Evolutionary conservation across 2,329 filamentous ascomycete species (phyloP).

Genomic region (Botrytis aclada): DNA sequence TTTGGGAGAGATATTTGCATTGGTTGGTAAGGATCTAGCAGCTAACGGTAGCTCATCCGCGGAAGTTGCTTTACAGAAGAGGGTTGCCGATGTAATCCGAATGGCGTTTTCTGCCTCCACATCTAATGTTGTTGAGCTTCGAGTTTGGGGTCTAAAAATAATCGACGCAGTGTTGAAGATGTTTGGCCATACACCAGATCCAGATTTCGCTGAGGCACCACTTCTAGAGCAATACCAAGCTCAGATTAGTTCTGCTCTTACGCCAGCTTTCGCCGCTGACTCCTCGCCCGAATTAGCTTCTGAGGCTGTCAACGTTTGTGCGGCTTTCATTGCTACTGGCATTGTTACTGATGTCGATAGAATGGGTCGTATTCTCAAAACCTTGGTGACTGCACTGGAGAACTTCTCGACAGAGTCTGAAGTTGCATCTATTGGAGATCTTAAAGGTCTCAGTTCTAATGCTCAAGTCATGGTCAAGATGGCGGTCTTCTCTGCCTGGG

Average conservation of each 20-base stretch:
- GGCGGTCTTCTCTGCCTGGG: slow-evolving; percentile 95
- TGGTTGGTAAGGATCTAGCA: slow-evolving; percentile 75
- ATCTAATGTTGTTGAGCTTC: slow-evolving; percentile 82
- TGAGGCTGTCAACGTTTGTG: slow-evolving; percentile 94
- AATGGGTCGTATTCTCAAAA: slow-evolving; percentile 98
- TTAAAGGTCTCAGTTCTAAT: slow-evolving; percentile 90
- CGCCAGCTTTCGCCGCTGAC: slow-evolving; percentile 91
- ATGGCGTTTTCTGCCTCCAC: slow-evolving; percentile 98
- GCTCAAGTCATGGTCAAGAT: slow-evolving; percentile 98
- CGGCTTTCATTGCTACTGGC: slow-evolving; percentile 94
- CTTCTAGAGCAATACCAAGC: slow-evolving; percentile 97
- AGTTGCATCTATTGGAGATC: slow-evolving; percentile 83
- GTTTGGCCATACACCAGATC: slow-evolving; percentile 93
- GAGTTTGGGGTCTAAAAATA: slow-evolving; percentile 89
- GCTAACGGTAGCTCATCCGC: slow-evolving; percentile 76
- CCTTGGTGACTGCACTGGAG: slow-evolving; percentile 84
- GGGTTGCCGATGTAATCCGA: slow-evolving; percentile 86
- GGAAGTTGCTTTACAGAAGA: slow-evolving; percentile 74
- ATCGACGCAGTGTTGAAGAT: slow-evolving; percentile 92
- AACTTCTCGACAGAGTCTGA: slow-evolving; percentile 83
- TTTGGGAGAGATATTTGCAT: slow-evolving; percentile 74
- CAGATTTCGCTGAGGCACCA: slow-evolving; percentile 96
- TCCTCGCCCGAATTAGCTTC: slow-evolving; percentile 94
- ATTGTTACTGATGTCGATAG: slow-evolving; percentile 96
- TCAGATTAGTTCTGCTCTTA: slow-evolving; percentile 94